Evolutionary conservation across 495 filamentous ascomycete species (phyloP).

Genomic region (Hamigera avellanea): DNA sequence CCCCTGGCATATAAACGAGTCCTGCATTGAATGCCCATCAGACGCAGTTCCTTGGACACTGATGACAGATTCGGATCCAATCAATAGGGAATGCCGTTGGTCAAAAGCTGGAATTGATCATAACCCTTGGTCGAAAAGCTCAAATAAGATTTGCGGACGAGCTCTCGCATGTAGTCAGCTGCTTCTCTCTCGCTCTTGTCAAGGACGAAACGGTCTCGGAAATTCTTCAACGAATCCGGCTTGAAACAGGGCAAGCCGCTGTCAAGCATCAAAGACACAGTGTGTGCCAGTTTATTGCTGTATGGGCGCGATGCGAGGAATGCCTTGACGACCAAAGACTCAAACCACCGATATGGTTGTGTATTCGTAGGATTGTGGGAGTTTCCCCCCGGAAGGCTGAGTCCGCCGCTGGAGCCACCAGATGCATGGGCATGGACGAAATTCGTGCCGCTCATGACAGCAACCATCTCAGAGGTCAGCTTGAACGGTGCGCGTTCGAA

Average conservation of each 20-base stretch:
- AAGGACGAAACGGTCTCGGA: slow-evolving; percentile 85
- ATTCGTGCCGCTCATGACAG: slow-evolving; percentile 82
- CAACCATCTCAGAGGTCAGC: slow-evolving; percentile 91
- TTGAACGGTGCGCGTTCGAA: slow-evolving; percentile 99
- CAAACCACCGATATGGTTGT: slow-evolving; percentile 90
- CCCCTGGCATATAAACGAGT: no score
- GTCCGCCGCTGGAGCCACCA: slow-evolving; percentile 12
- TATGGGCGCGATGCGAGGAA: slow-evolving; percentile 88
- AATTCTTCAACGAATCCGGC: slow-evolving; percentile 84
- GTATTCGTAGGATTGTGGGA: slow-evolving; percentile 48
- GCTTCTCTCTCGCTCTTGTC: slow-evolving; percentile 92
- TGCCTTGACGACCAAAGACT: slow-evolving; percentile 89
- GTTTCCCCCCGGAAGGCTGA: slow-evolving; percentile 22
- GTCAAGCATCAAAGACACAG: slow-evolving; percentile 91
- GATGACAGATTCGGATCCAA: neutral
- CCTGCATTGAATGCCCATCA: no score
- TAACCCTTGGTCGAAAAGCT: slow-evolving; percentile 87
- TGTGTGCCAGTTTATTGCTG: slow-evolving; percentile 71
- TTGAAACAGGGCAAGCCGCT: slow-evolving; percentile 97
- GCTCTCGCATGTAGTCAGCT: slow-evolving; percentile 81
- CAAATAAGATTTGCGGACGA: slow-evolving; percentile 77
- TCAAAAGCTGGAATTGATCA: slow-evolving; percentile 92
- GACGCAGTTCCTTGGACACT: no score
- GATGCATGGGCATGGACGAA: slow-evolving; percentile 25
- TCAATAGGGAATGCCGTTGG: slow-evolving; percentile 93